Base-by-base conservation (phyloP, 169 alveolate genomes). In the Plasmodium relictum region DNA sequence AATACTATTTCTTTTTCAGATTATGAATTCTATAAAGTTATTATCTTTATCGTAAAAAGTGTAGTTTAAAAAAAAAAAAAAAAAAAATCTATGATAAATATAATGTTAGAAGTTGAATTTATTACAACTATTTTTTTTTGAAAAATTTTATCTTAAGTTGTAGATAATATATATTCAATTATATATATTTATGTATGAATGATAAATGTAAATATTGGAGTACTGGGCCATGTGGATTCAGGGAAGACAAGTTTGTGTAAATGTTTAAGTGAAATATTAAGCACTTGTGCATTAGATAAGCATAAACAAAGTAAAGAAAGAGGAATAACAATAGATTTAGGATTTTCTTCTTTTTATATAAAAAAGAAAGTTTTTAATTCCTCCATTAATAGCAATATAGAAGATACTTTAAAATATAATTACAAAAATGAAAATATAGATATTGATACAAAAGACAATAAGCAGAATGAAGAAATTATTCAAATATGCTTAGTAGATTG, bases 401-500 rank as follows among this genome's bases (percentile, higher is more conserved):
- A 54, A 4, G 22, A 54, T 18, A 3, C 16, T 54, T 18, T 18
- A 16, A 18, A 6, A 54, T 24, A 54, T 54, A 54, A 54, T 54
- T 18, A 6, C 6, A 0, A 0, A 16, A 18, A 54, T 54, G 22
- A 54, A 18, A 54, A 14, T 16, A 54, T n/a, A 54, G 14, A 54
- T 54, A 54, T 54, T 54, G 12, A 54, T 12, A 18, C 7, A 18
- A 54, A 54, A 12, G 22, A 52, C 22, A 89, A 74, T 73, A 66
- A 69, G n/a, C 45, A 72, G 58, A 62, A 71, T 61, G 61, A 68
- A 37, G 73, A 92, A 74, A 68, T 59, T 85, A 76, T 95, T 58
- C 96, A 96, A 88, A 86, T 97, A 59, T 97, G 98, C 14, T 89
- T 97, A 54, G 98, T 97, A 8, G 99, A 97, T 93, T 97, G 99